Conservation (phyloP, 108 stramenopile genomes). For the Skeletonema marinoi region DNA sequence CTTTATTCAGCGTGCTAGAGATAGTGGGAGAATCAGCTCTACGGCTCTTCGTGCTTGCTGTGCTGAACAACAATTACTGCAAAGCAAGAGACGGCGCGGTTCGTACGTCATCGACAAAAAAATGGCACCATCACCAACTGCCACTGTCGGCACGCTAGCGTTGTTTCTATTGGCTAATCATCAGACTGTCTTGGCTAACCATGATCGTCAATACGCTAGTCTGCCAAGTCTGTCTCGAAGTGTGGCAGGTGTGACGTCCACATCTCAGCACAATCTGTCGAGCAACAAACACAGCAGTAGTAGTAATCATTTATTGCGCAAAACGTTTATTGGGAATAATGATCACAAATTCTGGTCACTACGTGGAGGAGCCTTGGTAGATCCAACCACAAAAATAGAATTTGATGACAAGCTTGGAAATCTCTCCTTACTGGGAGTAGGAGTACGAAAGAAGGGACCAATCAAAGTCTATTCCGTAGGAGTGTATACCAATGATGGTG, state of each 20-base stretch:
- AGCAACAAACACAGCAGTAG: neutral
- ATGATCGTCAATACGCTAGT: neutral
- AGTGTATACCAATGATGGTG: conserved; percentile 65
- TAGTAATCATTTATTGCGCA: neutral
- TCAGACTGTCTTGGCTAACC: neutral
- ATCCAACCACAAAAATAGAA: conserved; percentile 4
- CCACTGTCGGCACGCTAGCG: neutral
- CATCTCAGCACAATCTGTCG: conserved; percentile 6
- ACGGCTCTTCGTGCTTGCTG: too few relatives aligned
- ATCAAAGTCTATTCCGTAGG: conserved; percentile 88
- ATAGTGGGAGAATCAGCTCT: neutral
- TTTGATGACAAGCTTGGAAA: neutral
- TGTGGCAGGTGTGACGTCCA: conserved; percentile 11
- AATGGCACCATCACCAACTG: neutral
- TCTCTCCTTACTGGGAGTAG: conserved; percentile 53
- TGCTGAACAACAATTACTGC: neutral
- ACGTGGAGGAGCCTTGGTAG: conserved; percentile 3
- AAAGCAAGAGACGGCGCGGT: neutral
- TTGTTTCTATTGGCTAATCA: neutral
- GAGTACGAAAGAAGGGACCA: conserved; percentile 84
- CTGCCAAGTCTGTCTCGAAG: conserved; percentile 12
- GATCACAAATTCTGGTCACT: neutral
- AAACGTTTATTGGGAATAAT: neutral
- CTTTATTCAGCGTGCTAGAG: neutral
- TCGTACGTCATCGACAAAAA: neutral